Conservation (phyloP, 2,329 filamentous ascomycete species). For the Microascus cirrosus region DNA sequence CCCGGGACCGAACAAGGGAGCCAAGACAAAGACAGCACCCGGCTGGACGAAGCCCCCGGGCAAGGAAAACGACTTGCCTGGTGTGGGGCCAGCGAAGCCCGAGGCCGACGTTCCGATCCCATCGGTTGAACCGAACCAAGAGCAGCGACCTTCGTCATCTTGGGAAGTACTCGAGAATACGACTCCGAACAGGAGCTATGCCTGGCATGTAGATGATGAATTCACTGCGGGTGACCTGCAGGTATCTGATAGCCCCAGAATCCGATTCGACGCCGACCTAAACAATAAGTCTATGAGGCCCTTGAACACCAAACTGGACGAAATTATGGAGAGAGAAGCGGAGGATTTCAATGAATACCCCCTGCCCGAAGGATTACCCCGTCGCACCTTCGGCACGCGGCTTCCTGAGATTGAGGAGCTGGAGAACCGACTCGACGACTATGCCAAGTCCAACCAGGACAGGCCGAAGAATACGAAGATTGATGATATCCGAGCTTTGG, state of each 20-base stretch:
- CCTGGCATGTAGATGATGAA: conserved; percentile 45
- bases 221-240: conserved; percentile 47
- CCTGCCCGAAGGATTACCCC: not conserved
- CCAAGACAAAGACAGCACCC: conserved; percentile 10
- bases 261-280: conserved; percentile 20
- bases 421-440: conserved; percentile 22
- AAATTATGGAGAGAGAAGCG: conserved; percentile 29
- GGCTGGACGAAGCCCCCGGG: conserved; percentile 9
- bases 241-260: conserved; percentile 42
- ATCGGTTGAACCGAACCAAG: not conserved
- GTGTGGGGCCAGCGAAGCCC: conserved; percentile 4
- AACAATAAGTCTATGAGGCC: conserved; percentile 7
- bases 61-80: conserved; percentile 9
- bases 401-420: conserved; percentile 35
- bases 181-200: conserved; percentile 40
- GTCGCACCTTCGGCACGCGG: conserved; percentile 24
- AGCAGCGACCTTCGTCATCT: conserved; percentile 2
- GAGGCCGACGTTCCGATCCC: not conserved
- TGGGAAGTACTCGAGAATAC: conserved; percentile 1
- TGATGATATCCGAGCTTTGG: conserved; percentile 34
- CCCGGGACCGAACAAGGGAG: conserved; percentile 1
- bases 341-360: conserved; percentile 20
- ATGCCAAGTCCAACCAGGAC: not conserved
- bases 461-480: conserved; percentile 29
- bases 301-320: conserved; percentile 31